phyloP scores from a whole-genome alignment of 345 rosid species.

The Mercurialis annua region DNA sequence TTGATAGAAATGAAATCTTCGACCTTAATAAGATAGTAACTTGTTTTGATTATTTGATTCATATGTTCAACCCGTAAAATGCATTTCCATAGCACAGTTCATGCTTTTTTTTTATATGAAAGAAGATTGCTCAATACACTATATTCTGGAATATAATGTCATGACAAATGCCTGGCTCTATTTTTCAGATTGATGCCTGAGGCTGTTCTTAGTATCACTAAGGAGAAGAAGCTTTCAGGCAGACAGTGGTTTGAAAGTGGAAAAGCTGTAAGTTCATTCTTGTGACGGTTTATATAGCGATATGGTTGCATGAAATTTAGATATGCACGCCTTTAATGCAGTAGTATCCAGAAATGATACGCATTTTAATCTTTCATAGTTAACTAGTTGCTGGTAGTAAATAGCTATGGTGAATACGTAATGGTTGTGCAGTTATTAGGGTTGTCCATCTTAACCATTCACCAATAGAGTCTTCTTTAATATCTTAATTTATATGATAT shows the following conservation, averaged over 20 bases:
- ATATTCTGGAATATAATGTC: background rate
- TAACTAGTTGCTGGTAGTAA: background rate
- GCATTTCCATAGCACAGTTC: background rate
- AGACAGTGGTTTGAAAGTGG: constrained; percentile 97
- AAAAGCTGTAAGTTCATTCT: constrained; percentile 47
- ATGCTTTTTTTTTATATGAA: constrained; percentile 3
- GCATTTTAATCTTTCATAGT: background rate
- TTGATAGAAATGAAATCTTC: background rate
- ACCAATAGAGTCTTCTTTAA: background rate
- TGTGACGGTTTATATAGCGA: background rate
- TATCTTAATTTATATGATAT: background rate
- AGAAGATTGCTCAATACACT: background rate
- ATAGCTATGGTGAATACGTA: constrained; percentile 1
- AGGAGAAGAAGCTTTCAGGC: constrained; percentile 87
- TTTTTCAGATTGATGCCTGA: constrained; percentile 82
- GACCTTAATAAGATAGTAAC: background rate
- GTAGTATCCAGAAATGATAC: background rate
- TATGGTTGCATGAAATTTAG: constrained; percentile 9
- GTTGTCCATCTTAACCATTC: background rate
- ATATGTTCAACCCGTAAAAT: background rate
- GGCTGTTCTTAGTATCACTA: constrained; percentile 65
- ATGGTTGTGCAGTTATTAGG: background rate
- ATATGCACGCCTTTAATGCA: background rate
- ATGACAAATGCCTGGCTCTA: background rate
- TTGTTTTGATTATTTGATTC: background rate